A percentile compares a stretch with the other conserved stretches of the same genome.
Evolutionary conservation across 208 protist genomes (phyloP).

Genomic region (Plasmodiophora brassicae): DNA sequence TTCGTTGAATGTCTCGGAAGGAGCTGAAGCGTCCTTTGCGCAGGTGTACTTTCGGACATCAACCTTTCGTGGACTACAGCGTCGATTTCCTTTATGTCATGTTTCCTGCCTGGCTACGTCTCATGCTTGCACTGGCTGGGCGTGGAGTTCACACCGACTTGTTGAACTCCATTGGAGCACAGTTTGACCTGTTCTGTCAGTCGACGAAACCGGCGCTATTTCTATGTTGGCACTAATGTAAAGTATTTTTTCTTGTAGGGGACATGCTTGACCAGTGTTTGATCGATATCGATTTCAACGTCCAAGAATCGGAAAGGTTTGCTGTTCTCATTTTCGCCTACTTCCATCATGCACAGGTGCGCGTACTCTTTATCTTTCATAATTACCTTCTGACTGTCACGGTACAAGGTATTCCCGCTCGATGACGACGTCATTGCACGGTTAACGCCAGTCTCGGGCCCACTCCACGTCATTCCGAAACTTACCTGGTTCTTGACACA

Average conservation of each 20-base stretch:
- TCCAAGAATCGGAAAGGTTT: constrained; percentile 6
- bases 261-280: not conserved
- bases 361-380: not conserved
- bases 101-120: not conserved
- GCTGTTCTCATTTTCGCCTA: constrained; percentile 5
- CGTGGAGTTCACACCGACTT: not conserved
- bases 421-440: not conserved
- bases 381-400: not conserved
- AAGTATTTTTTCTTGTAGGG: not conserved
- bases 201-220: not conserved
- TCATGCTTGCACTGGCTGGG: not conserved
- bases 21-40: not conserved
- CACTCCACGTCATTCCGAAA: not conserved
- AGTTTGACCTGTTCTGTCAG: not conserved
- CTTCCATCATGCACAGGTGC: not conserved
- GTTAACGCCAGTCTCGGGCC: not conserved
- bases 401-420: not conserved
- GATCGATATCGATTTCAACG: constrained; percentile 18
- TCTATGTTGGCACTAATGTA: not conserved
- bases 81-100: not conserved
- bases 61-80: not conserved
- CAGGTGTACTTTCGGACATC: constrained; percentile 11
- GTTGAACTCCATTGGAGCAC: not conserved
- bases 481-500: not conserved
- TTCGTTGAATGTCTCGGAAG: not conserved